A percentile compares a stretch with the other conserved stretches of the same genome.
Conservation (phyloP, 2,329 filamentous ascomycete genomes). For the Ophiostoma perfectum region DNA sequence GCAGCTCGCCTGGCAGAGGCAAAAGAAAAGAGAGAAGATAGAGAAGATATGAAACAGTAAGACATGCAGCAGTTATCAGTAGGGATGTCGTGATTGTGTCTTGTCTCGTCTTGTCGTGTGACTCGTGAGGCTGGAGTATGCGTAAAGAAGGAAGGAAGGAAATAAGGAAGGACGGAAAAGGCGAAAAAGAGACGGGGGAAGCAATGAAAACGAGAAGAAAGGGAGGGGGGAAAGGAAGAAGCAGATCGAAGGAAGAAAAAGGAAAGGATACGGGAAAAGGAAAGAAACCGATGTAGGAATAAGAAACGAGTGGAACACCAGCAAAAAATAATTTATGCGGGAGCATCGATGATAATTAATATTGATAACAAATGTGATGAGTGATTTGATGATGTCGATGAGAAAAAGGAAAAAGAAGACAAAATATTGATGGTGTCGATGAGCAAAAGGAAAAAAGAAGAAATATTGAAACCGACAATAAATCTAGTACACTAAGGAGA, state of each 20-base stretch:
- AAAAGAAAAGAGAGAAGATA: not conserved
- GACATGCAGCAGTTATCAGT: not conserved
- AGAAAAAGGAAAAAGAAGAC: not conserved
- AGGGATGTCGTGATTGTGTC: slow-evolving; percentile 4
- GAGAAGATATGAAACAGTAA: not conserved
- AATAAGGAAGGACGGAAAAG: not conserved
- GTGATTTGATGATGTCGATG: no score
- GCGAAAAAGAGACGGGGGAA: not conserved
- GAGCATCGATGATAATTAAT: not conserved
- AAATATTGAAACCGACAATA: no score
- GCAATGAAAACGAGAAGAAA: not conserved
- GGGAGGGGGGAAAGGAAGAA: not conserved
- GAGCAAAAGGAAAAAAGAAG: no score
- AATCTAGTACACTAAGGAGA: no score
- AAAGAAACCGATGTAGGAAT: not conserved
- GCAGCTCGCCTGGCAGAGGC: not conserved
- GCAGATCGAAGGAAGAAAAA: not conserved
- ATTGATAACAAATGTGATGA: no score
- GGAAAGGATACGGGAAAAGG: not conserved
- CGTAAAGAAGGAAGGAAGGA: not conserved
- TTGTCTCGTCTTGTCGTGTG: not conserved
- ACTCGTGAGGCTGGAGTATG: not conserved
- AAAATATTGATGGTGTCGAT: not conserved
- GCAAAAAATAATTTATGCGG: not conserved
- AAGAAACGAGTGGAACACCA: not conserved